These are phyloP conservation scores for Inga laurina DNA, from an alignment of 306 rosid species.

Conservation along the genomic window DNA sequence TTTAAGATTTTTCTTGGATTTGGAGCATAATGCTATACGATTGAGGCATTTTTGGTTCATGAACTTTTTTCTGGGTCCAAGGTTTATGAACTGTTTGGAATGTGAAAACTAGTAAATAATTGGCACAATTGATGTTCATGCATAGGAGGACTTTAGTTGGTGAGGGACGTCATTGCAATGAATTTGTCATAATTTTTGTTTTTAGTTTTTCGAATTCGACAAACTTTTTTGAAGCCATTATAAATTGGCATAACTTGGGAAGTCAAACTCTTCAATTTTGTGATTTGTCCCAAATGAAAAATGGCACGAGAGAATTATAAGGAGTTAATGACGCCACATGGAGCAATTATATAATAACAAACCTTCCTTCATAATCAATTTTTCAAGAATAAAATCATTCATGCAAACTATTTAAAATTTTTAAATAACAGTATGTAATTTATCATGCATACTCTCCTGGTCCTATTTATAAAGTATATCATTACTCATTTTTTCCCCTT, in stretches of 20 bases:
- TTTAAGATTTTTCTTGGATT: too few relatives aligned
- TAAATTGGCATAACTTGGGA: neutral
- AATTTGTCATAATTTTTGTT: neutral
- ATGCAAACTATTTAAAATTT: neutral
- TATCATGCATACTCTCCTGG: too few relatives aligned
- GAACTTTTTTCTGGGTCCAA: too few relatives aligned
- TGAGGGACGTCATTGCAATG: neutral
- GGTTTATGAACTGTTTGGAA: too few relatives aligned
- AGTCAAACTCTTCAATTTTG: conserved; percentile 3
- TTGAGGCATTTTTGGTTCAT: neutral
- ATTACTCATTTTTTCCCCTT: too few relatives aligned
- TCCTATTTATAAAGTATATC: too few relatives aligned
- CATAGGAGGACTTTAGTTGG: neutral
- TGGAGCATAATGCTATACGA: too few relatives aligned
- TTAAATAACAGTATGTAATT: too few relatives aligned
- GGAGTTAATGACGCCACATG: neutral
- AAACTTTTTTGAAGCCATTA: neutral
- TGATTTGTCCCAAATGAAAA: neutral
- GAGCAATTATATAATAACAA: neutral
- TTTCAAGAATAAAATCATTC: neutral
- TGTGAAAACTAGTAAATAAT: too few relatives aligned
- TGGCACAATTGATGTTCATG: neutral
- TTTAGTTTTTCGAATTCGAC: neutral
- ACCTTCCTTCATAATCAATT: neutral
- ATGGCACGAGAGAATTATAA: neutral